Conservation (phyloP, 208 protist species). For the Wallacemonas collosoma region DNA sequence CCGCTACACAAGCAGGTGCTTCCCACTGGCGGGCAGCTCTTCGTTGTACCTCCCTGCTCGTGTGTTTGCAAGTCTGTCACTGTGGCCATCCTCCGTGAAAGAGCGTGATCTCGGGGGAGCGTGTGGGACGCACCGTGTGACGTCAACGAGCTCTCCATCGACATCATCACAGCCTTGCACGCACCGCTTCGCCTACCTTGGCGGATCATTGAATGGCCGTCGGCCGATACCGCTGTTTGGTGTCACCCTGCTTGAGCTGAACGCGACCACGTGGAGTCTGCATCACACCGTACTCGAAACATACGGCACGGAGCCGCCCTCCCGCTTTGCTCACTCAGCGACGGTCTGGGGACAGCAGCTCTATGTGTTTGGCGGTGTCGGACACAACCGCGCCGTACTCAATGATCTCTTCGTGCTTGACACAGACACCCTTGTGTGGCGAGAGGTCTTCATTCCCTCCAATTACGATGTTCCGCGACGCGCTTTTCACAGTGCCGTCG, state of each 20-base stretch:
- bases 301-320: conserved; percentile 59
- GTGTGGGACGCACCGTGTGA: not conserved
- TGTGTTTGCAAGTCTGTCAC: conserved; percentile 64
- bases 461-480: conserved; percentile 44
- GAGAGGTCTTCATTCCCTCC: conserved; percentile 73
- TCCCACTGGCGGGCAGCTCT: conserved; percentile 36
- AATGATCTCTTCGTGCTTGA: conserved; percentile 73
- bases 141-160: not conserved
- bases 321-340: conserved; percentile 72
- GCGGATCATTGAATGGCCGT: conserved; percentile 62
- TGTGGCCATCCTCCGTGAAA: conserved; percentile 30
- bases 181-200: conserved; percentile 60
- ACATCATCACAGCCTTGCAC: not conserved
- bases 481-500: conserved; percentile 52
- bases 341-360: conserved; percentile 26
- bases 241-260: conserved; percentile 41
- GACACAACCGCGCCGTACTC: conserved; percentile 36
- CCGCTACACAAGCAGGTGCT: conserved; percentile 42
- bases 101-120: conserved; percentile 7
- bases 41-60: conserved; percentile 33
- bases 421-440: conserved; percentile 64
- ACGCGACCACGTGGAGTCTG: conserved; percentile 29
- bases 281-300: conserved; percentile 35
- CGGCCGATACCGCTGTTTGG: conserved; percentile 54
- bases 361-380: conserved; percentile 75